phyloP scores from a whole-genome alignment of 2,329 filamentous ascomycete species.

The Venturia pyrina region DNA sequence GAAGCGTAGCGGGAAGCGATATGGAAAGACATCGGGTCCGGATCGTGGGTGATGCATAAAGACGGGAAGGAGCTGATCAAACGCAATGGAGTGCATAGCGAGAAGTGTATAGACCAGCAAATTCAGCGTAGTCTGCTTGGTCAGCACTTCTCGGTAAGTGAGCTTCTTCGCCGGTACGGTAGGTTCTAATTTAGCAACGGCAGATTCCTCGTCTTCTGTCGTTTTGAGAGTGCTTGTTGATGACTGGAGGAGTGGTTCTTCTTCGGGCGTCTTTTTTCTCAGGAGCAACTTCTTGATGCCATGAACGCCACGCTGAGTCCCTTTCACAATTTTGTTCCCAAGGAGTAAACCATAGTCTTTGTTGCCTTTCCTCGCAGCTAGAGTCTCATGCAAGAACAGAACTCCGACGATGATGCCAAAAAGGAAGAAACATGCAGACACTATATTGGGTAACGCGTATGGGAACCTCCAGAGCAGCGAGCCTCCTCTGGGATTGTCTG shows the following conservation, averaged over 20 bases:
- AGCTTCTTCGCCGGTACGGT: neutral
- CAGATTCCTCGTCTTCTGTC: neutral
- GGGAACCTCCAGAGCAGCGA: conserved; percentile 67
- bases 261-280: neutral
- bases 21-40: conserved; percentile 40
- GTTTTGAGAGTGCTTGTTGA: neutral
- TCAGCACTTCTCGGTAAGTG: conserved; percentile 56
- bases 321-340: conserved; percentile 33
- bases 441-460: conserved; percentile 74
- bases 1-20: conserved; percentile 69
- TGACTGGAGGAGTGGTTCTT: conserved; percentile 7
- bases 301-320: neutral
- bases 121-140: conserved; percentile 62
- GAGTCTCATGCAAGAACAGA: conserved; percentile 82
- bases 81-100: conserved; percentile 72
- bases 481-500: conserved; percentile 42
- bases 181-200: neutral
- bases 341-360: conserved; percentile 67
- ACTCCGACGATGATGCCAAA: conserved; percentile 63
- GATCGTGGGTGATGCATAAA: conserved; percentile 69
- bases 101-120: conserved; percentile 70
- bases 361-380: conserved; percentile 57
- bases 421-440: conserved; percentile 66
- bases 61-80: conserved; percentile 55
- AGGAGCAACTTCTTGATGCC: neutral